These are phyloP conservation scores for Tremellales sp. DNA, from an alignment of 1,284 basidiomycete genomes.

Conservation along the genomic window DNA sequence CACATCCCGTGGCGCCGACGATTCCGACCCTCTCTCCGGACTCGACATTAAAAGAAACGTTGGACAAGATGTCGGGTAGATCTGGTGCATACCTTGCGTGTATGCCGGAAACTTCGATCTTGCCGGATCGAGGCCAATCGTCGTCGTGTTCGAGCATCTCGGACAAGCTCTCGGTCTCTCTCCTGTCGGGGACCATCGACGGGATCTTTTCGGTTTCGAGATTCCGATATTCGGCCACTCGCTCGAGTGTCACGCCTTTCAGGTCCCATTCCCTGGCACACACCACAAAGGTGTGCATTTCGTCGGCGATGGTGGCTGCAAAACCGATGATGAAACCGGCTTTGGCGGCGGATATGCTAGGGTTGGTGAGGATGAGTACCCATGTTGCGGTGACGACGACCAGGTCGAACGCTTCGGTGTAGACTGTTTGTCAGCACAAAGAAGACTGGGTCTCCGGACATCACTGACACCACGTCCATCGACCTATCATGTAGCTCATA, in stretches of 20 bases:
- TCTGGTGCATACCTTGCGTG: slow-evolving; percentile 48
- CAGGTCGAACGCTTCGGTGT: not conserved
- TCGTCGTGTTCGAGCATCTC: slow-evolving; percentile 1
- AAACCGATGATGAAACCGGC: slow-evolving; percentile 36
- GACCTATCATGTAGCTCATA: no score
- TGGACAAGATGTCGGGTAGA: slow-evolving; percentile 51
- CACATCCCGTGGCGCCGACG: slow-evolving; percentile 51
- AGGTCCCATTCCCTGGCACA: slow-evolving; percentile 38
- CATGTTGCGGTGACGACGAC: not conserved
- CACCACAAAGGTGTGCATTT: slow-evolving; percentile 17
- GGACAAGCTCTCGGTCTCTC: no score
- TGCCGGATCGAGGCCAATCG: slow-evolving; percentile 50
- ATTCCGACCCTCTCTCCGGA: slow-evolving; percentile 52
- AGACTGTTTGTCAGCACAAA: not conserved
- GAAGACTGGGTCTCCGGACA: no score
- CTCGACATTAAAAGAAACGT: slow-evolving; percentile 49
- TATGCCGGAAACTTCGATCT: slow-evolving; percentile 45
- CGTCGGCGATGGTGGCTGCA: slow-evolving; percentile 15
- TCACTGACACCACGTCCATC: no score
- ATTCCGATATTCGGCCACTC: slow-evolving; percentile 62
- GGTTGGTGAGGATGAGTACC: not conserved
- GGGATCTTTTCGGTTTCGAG: slow-evolving; percentile 47
- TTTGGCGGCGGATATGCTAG: slow-evolving; percentile 19
- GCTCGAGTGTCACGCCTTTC: slow-evolving; percentile 54
- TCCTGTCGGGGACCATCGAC: not conserved